A percentile compares a stretch with the other conserved stretches of the same genome.
These are phyloP conservation scores for Castanea sativa DNA, from an alignment of 306 rosid genomes.

Conservation along the genomic window DNA sequence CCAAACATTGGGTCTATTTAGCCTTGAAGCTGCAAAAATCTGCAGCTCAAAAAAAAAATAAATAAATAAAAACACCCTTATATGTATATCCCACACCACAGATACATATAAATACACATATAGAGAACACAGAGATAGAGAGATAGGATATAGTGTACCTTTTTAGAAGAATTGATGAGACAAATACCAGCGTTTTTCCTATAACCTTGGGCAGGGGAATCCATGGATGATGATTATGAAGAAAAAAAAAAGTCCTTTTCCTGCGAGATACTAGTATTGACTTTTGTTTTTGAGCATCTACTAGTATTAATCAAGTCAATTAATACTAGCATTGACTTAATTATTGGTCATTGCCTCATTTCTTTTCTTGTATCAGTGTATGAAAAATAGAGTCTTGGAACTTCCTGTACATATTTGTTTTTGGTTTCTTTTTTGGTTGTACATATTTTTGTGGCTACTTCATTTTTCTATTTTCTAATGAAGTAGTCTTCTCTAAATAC, in stretches of 20 bases:
- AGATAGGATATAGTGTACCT: conserved; percentile 29
- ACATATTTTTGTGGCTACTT: too few species aligned
- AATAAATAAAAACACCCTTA: neutral
- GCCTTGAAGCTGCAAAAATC: conserved; percentile 75
- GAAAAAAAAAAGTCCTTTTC: too few species aligned
- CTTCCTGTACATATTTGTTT: too few species aligned
- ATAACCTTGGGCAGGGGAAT: conserved; percentile 78
- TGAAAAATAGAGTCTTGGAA: too few species aligned
- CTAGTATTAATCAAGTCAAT: too few species aligned
- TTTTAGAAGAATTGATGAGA: conserved; percentile 60
- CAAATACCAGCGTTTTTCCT: conserved; percentile 80
- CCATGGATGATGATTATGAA: conserved; percentile 50
- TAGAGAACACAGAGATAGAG: neutral
- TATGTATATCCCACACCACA: too few species aligned
- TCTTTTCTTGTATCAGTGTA: too few species aligned
- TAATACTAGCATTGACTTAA: neutral
- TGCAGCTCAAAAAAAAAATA: neutral
- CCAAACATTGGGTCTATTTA: conserved; percentile 75
- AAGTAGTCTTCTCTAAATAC: too few species aligned
- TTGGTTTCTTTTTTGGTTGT: too few species aligned
- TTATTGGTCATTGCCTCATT: too few species aligned
- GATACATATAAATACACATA: neutral
- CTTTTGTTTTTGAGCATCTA: neutral
- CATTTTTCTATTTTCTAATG: too few species aligned
- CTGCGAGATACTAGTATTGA: neutral